Conservation (phyloP, 2,329 filamentous ascomycete genomes). For the Sphaceloma murrayae region DNA sequence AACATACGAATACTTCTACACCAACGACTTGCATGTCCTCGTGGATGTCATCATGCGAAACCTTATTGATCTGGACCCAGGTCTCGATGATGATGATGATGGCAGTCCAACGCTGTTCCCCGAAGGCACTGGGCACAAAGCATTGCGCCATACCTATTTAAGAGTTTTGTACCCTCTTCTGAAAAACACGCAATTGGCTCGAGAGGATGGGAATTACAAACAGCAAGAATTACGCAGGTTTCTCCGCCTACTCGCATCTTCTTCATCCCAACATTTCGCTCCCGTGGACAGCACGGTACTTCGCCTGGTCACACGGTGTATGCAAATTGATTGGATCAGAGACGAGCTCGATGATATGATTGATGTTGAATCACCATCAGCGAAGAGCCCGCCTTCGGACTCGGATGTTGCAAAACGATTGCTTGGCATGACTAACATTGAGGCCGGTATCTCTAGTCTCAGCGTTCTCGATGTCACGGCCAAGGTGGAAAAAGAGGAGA, state of each 20-base stretch:
- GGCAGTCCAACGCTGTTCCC: background rate
- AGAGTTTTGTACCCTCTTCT: constrained; percentile 85
- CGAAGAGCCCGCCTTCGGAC: constrained; percentile 23
- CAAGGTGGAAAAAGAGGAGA: constrained; percentile 56
- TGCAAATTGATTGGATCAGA: constrained; percentile 30
- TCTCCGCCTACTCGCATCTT: constrained; percentile 53
- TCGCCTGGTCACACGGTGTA: constrained; percentile 65
- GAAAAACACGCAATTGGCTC: constrained; percentile 79
- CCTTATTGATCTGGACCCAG: constrained; percentile 85
- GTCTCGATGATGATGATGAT: constrained; percentile 42
- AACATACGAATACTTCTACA: constrained; percentile 98
- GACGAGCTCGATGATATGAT: constrained; percentile 28
- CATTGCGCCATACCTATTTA: constrained; percentile 84
- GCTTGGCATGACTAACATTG: constrained; percentile 61
- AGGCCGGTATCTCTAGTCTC: constrained; percentile 60
- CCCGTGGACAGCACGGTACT: constrained; percentile 72
- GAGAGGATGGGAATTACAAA: constrained; percentile 78
- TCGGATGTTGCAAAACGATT: constrained; percentile 41
- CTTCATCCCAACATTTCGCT: constrained; percentile 55
- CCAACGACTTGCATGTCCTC: constrained; percentile 87
- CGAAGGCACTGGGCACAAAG: constrained; percentile 28
- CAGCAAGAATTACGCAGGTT: constrained; percentile 71
- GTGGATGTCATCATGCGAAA: constrained; percentile 95
- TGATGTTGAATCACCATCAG: constrained; percentile 11
- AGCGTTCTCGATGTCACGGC: constrained; percentile 67